These are phyloP conservation scores for Eutypa lata DNA, from an alignment of 2,329 filamentous ascomycete genomes.

Conservation along the genomic window DNA sequence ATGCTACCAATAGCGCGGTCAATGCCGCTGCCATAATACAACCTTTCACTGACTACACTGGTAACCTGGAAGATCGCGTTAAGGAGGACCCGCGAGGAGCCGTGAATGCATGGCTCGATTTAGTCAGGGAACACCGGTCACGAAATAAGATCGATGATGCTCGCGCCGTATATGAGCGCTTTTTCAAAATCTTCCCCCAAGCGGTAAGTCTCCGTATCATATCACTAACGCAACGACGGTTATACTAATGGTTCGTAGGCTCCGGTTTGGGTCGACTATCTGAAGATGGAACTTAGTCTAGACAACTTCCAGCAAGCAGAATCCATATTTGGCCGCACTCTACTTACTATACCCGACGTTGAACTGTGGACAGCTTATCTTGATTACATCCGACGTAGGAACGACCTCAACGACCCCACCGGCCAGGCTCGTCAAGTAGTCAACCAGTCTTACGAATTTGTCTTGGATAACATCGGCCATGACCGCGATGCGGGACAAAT, in stretches of 20 bases:
- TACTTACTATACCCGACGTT: slow-evolving; percentile 77
- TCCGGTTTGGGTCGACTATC: slow-evolving; percentile 85
- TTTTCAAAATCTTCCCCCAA: slow-evolving; percentile 83
- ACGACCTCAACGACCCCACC: slow-evolving; percentile 79
- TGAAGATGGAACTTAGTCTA: slow-evolving; percentile 83
- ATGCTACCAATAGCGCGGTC: slow-evolving; percentile 4
- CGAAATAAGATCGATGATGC: slow-evolving; percentile 80
- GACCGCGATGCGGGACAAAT: slow-evolving; percentile 87
- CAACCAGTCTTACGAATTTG: slow-evolving; percentile 86
- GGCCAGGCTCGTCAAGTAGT: slow-evolving; percentile 77
- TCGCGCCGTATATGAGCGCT: slow-evolving; percentile 77
- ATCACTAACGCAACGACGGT: neutral
- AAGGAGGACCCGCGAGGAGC: slow-evolving; percentile 91
- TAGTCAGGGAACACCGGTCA: slow-evolving; percentile 81
- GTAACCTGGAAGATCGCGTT: slow-evolving; percentile 84
- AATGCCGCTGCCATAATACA: slow-evolving; percentile 21
- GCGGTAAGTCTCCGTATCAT: slow-evolving; percentile 60
- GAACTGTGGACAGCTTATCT: slow-evolving; percentile 91
- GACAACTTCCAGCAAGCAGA: slow-evolving; percentile 81
- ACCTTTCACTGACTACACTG: slow-evolving; percentile 67
- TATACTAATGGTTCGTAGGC: slow-evolving; percentile 60
- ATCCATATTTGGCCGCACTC: slow-evolving; percentile 75
- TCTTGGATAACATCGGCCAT: slow-evolving; percentile 82
- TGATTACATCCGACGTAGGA: slow-evolving; percentile 88
- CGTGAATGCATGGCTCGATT: slow-evolving; percentile 82